Evolutionary conservation across 179 eudicot genomes (phyloP), one percentile per base, ranked within the genome.

Genomic region (Spergularia azorica): DNA sequence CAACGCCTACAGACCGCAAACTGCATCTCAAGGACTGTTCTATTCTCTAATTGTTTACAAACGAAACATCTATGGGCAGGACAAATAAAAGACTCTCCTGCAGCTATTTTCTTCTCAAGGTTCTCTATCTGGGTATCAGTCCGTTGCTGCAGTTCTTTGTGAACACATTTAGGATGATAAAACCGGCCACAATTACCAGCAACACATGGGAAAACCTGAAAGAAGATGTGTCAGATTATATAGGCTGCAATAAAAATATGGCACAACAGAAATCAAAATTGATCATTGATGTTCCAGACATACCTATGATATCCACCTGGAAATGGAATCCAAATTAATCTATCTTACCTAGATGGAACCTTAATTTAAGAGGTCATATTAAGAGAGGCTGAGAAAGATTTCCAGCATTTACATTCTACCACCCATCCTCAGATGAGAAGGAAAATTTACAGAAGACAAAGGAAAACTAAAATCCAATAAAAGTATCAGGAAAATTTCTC

Each of bases 1-100:
- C 98, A 94, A 73, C 97, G 98, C 76, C 98, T 88, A 76, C 98
- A 94, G 59, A 89, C 69, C 39, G 97, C 97, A 85, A 92, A 94
- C 81, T 92, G 93, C 88, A 92, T 76, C 14, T 87, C 90, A 65
- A 50, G 55, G 67, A 76, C 77, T 48, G 83, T 78, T 77, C 85
- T 84, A 55, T 90, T 84, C 84, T 94, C 98, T 41, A 84, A 87
- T 78, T 81, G 83, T 77, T 84, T 82, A 76, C 97, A 94, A 46
- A 77, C 74, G 70, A 8, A 70, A 80, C 98, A 94, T 72, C 86
- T 86, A 84, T 94, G 97, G n/a, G 84, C 84, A 65, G 97, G 95
- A 81, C 98, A 94, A 59, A 81, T 71, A 81, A 92, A 92, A 16
- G 91, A 80, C 51, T 89, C 90, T 73, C 95, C 93, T 68, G 86